These are phyloP conservation scores for Phanerochaete carnosa DNA, from an alignment of 768 basidiomycete genomes.

Conservation along the genomic window DNA sequence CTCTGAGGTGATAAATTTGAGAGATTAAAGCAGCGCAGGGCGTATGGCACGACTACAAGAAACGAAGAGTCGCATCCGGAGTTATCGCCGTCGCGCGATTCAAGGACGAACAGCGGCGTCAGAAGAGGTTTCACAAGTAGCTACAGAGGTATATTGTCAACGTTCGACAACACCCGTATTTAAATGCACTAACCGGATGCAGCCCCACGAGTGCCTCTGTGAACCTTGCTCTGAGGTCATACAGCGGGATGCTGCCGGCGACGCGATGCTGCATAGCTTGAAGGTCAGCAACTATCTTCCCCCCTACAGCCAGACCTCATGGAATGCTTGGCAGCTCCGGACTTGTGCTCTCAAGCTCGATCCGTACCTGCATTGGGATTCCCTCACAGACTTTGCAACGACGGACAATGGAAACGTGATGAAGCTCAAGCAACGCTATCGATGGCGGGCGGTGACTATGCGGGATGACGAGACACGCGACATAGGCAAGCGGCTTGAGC, in stretches of 20 bases:
- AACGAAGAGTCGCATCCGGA: background rate
- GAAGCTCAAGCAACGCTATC: background rate
- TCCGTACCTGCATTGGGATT: background rate
- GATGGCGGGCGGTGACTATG: background rate
- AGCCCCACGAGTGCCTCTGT: background rate
- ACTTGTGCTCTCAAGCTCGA: background rate
- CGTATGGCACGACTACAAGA: background rate
- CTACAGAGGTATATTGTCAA: background rate
- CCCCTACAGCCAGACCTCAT: background rate
- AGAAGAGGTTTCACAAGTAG: constrained; percentile 1
- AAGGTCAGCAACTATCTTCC: background rate
- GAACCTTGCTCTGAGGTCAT: background rate
- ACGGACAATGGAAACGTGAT: background rate
- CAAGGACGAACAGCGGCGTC: constrained; percentile 8
- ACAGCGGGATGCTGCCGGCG: background rate
- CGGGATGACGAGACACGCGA: background rate
- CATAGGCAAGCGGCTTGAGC: background rate
- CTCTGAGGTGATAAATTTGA: background rate
- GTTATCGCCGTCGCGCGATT: background rate
- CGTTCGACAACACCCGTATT: background rate
- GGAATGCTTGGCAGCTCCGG: background rate
- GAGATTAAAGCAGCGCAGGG: background rate
- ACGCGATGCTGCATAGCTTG: background rate
- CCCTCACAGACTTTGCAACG: background rate
- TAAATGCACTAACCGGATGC: constrained; percentile 1